Evolutionary conservation across 345 rosid species (phyloP), one percentile per base, ranked within the genome.

Genomic region (Ceriops tagal): DNA sequence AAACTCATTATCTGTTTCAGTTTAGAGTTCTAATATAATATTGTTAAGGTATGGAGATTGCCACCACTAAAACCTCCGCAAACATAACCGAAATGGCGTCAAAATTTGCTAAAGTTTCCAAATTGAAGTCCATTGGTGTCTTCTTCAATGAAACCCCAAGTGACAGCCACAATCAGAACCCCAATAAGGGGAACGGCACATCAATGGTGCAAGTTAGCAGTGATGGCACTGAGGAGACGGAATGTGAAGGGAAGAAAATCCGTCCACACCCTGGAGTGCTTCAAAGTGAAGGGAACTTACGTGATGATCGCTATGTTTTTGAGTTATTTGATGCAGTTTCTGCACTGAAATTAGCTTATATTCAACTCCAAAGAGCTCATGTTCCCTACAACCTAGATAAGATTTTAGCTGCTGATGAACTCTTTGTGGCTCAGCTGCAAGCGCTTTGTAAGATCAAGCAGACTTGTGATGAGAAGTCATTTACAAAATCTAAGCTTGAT

Each of bases 331-430:
- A 79, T 47, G 56, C 65, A 66, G 81, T 86, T 74, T 81, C 87
- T 7, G 64, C 66, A 5, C 64, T 88, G 69, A 86, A 86, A 61
- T 63, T 79, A 4, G 85, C 86, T 4, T 88, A 86, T 71, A 69
- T 83, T 56, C 82, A 80, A 77, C 83, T 88, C 69, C 91, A 86
- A 66, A 77, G 69, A 78, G 88, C 88, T 60, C 93, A 84, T 76
- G 37, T 83, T 59, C 93, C 91, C 47, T 82, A 86, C 68, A 77
- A 80, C 67, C 85, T 84, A 0, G 79, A 80, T 32, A 88, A 84
- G 80, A 83, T 89, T 71, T 69, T 72, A n/a, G 78, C 84, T 70
- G 86, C 89, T 7, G 83, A 89, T 67, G 81, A 77, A 51, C 77
- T 80, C 28, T 77, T 86, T 13, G 82, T 82, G 35, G 72, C 84